Evolutionary conservation across 2,329 filamentous ascomycete genomes (phyloP), one percentile per base, ranked within the genome.

Genomic region (Cordyceps javanica): DNA sequence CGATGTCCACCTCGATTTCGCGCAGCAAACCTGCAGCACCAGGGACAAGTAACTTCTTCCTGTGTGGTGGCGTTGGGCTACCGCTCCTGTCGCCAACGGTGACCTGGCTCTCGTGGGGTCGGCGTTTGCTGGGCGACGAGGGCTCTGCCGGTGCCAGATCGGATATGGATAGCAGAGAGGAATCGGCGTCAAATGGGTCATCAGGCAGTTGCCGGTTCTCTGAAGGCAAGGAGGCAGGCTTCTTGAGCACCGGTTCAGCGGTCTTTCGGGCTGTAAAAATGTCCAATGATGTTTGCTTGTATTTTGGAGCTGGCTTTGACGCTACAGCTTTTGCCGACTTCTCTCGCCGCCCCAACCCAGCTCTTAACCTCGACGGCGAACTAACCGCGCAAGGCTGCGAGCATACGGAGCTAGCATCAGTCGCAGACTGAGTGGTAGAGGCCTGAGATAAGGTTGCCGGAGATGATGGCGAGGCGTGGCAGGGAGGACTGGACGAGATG

Each of bases 211-310:
- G 28, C 23, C 19, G 25, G 11, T 41, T 48, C 10, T 8, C 45
- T 11, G 38, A 4, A 13, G 5, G 51, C n/a, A n/a, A 13, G 10
- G 26, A 25, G 9, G 13, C 16, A 9, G 42, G 32, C 44, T 41
- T 26, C 14, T 49, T 48, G 10, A 19, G 8, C 13, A 8, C 42
- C 5, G 21, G 30, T 7, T 25, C 44, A 2, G 34, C 25, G 10
- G 44, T 21, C 4, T 60, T 45, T 46, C 55, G 58, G 53, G 32
- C 49, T 32, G 67, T 56, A 38, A 71, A 73, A 49, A 64, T 59
- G 11, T 69, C 65, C 53, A 74, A 63, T 0, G 70, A 70, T 6
- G 67, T 69, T 50, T 75, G 73, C 19, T 71, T 74, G 39, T 67
- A 53, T 16, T 56, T 65, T 2, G 34, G 13, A 19, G 55, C 36